Evolutionary conservation across 345 rosid species (phyloP), one percentile per base, ranked within the genome.

Genomic region (Eucalyptus curtisii): DNA sequence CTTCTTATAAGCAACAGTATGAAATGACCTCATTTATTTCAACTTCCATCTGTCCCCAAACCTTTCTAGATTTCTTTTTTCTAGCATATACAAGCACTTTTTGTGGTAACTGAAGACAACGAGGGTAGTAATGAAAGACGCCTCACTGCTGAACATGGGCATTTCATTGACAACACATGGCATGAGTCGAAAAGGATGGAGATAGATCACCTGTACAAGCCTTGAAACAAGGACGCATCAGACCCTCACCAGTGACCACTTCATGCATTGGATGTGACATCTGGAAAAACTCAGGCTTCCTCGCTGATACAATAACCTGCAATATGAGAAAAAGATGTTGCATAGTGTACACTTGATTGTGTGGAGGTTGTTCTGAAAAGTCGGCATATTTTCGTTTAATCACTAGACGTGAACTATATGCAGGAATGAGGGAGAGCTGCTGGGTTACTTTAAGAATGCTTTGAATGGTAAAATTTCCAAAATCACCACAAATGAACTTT

Each of bases 241-340:
- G 93, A 86, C 99, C 99, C 90, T 96, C 99, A 80, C 96, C 98
- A 0, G 98, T 97, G 92, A 97, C 99, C 91, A 97, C 99, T 91
- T 97, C 99, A 53, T 97, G 96, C 87, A 97, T 86, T 55, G 99
- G 99, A 91, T 96, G 99, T 80, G 99, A 95, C 97, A 93, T 97
- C 93, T 97, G 99, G 92, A 97, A 97, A 94, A 97, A 97, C 93
- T 97, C 99, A 49, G 99, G 99, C 93, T 97, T 97, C 92, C 99
- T 96, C 31, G 99, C 98, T 42, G 99, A 97, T 76, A 97, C 96
- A 93, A 97, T 97, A 76, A 97, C 99, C 99, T 97, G 89, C 37
- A 92, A 10, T 45, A 19, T 30, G 31, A 31, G 33, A 33, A 68
- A 61, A 81, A 25, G 45, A 19, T 33, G 87, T 24, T 52, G 27